Evolutionary conservation across 2,329 filamentous ascomycete genomes (phyloP).

Genomic region (Calonectria hongkongensis): DNA sequence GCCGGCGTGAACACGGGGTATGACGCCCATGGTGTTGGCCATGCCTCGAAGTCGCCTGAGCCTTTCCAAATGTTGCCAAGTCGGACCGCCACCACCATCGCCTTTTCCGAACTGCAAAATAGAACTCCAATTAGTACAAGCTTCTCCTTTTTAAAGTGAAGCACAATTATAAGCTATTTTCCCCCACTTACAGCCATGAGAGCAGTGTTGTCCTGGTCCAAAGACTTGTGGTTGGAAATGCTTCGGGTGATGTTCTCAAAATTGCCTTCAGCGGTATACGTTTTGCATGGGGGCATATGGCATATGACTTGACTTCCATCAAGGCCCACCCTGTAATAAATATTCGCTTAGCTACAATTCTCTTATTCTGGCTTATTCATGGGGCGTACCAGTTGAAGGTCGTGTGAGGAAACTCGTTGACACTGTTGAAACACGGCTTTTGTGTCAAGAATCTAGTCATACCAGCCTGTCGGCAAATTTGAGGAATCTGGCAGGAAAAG

Average conservation of each 20-base stretch:
- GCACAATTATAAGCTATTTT: neutral
- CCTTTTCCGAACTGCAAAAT: constrained; percentile 71
- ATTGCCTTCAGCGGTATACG: constrained; percentile 94
- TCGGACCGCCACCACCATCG: constrained; percentile 70
- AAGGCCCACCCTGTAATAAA: constrained; percentile 84
- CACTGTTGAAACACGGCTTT: constrained; percentile 99
- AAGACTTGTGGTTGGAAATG: constrained; percentile 89
- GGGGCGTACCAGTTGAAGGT: constrained; percentile 84
- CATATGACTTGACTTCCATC: constrained; percentile 98
- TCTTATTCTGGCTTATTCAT: fast-evolving
- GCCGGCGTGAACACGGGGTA: constrained; percentile 92
- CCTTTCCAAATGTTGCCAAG: constrained; percentile 69
- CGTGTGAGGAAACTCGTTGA: constrained; percentile 98
- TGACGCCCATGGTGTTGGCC: constrained; percentile 84
- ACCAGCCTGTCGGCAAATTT: constrained; percentile 91
- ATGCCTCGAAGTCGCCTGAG: constrained; percentile 87
- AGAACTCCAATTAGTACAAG: neutral
- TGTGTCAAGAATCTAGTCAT: constrained; percentile 99
- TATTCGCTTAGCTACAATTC: neutral
- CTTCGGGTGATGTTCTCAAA: constrained; percentile 94
- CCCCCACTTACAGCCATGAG: constrained; percentile 72
- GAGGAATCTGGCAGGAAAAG: constrained; percentile 95
- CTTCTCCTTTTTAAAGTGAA: neutral
- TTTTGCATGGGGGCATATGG: constrained; percentile 97
- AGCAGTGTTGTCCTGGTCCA: constrained; percentile 90